Evolutionary conservation across 2,329 filamentous ascomycete genomes (phyloP).

Genomic region (Xylaria sp.): DNA sequence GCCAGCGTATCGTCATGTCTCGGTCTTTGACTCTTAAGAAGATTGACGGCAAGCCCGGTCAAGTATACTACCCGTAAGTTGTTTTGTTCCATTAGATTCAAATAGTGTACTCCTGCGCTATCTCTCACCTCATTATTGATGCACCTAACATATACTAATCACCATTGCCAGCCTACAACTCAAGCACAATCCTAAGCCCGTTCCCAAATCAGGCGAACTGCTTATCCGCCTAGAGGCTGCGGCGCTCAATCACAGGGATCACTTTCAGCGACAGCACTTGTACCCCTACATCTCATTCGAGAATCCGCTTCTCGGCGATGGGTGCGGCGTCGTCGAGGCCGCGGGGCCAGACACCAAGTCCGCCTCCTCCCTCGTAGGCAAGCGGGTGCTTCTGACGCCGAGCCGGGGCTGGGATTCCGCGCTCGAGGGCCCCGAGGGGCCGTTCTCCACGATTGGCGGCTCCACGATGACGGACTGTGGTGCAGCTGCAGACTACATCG

Average conservation of each 20-base stretch:
- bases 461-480: slow-evolving; percentile 71
- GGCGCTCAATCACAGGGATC: slow-evolving; percentile 92
- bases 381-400: slow-evolving; percentile 82
- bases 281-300: slow-evolving; percentile 88
- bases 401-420: slow-evolving; percentile 79
- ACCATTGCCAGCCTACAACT: slow-evolving; percentile 62
- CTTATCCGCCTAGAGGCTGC: slow-evolving; percentile 80
- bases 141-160: neutral
- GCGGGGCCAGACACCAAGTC: slow-evolving; percentile 62
- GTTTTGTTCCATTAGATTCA: neutral
- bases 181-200: slow-evolving; percentile 69
- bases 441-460: slow-evolving; percentile 74
- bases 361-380: slow-evolving; percentile 54
- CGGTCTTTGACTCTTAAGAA: slow-evolving; percentile 71
- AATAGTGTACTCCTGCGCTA: neutral
- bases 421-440: slow-evolving; percentile 77
- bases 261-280: slow-evolving; percentile 91
- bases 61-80: slow-evolving; percentile 83
- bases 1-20: slow-evolving; percentile 55
- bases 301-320: slow-evolving; percentile 83
- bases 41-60: slow-evolving; percentile 82
- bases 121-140: neutral
- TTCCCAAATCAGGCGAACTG: slow-evolving; percentile 73
- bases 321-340: slow-evolving; percentile 76
- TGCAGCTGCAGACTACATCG: slow-evolving; percentile 78